Base-by-base conservation (phyloP, 2,329 filamentous ascomycete species). In the Cordyceps tenuipes region DNA sequence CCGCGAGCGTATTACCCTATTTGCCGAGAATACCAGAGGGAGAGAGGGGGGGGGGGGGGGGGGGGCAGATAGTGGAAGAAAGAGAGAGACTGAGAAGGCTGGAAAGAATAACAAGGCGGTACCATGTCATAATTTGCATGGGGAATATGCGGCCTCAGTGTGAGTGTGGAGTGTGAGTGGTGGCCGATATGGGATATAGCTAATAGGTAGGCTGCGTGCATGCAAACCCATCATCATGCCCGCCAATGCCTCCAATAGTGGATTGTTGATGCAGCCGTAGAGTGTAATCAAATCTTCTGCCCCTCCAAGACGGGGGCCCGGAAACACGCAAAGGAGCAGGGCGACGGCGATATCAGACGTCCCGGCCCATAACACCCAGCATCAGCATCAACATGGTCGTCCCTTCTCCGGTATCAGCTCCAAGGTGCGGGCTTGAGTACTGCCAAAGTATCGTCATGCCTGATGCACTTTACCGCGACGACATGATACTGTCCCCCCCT, bases 211-310 rank as follows among this genome's bases (percentile, higher is more conserved):
- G 26, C 26, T 29, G 26, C 26, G 26, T 29, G 26, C 26, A 29
- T 57, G 54, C 31, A 57, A 47, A 36, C 43, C 43, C 54, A 39
- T 48, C 19, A 8, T 57, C 44, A 36, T 43, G 17, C 26, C 54
- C 29, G 54, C 54, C 31, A 47, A 48, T 57, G 48, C 54, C 29
- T 31, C 54, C 31, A 47, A 48, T 57, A 57, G 44, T 57, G 44
- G 31, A 8, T 19, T 23, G 13, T 15, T 23, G 3, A 26, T 43
- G 54, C 54, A 48, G n/a, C 36, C 23, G 29, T 23, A 39, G 39
- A n/a, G 54, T 57, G 36, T 39, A 57, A 46, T 21, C 5, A 43
- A 39, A 48, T n/a, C 19, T 36, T 47, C 10, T 12, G n/a, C 36
- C 43, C n/a, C n/a, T n/a, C 39, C 15, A 12, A 41, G 36, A 41